phyloP scores from a whole-genome alignment of 352 stramenopile genomes.

The Phytophthora quininea region DNA sequence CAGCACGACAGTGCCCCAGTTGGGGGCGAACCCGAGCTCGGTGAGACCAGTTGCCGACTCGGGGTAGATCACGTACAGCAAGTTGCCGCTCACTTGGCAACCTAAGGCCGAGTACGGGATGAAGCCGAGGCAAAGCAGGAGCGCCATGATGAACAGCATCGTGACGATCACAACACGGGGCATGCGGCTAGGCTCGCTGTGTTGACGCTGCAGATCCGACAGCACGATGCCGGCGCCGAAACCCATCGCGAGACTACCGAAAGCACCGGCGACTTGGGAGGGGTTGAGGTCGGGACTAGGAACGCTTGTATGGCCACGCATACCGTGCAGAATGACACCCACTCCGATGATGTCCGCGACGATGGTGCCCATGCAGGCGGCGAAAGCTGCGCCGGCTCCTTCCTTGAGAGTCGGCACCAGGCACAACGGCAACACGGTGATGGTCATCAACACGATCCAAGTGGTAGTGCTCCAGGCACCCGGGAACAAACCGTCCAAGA shows the following conservation, averaged over 20 bases:
- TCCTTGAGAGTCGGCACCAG: slow-evolving; percentile 71
- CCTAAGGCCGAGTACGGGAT: slow-evolving; percentile 60
- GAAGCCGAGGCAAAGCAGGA: slow-evolving; percentile 54
- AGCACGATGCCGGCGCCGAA: slow-evolving; percentile 71
- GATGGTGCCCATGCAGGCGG: slow-evolving; percentile 59
- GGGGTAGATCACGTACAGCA: slow-evolving; percentile 66
- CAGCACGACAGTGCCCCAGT: slow-evolving; percentile 48
- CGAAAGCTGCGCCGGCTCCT: slow-evolving; percentile 56
- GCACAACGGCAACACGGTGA: slow-evolving; percentile 51
- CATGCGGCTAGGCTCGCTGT: slow-evolving; percentile 38
- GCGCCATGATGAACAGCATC: slow-evolving; percentile 55
- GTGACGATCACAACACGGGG: slow-evolving; percentile 47
- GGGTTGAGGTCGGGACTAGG: slow-evolving; percentile 51
- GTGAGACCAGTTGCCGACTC: slow-evolving; percentile 38
- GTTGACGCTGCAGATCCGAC: slow-evolving; percentile 59
- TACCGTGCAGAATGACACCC: slow-evolving; percentile 31
- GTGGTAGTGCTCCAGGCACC: slow-evolving; percentile 47
- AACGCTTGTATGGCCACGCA: slow-evolving; percentile 46
- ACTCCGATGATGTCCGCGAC: slow-evolving; percentile 30
- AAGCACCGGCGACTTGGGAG: slow-evolving; percentile 54
- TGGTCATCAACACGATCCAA: slow-evolving; percentile 73
- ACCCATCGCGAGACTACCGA: slow-evolving; percentile 68
- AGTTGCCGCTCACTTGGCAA: slow-evolving; percentile 68
- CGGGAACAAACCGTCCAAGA: slow-evolving; percentile 63
- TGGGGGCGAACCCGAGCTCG: slow-evolving; percentile 42